A percentile compares a stretch with the other conserved stretches of the same genome.
Conservation (phyloP, 1,284 basidiomycete genomes). For the Entoloma clypeatum region DNA sequence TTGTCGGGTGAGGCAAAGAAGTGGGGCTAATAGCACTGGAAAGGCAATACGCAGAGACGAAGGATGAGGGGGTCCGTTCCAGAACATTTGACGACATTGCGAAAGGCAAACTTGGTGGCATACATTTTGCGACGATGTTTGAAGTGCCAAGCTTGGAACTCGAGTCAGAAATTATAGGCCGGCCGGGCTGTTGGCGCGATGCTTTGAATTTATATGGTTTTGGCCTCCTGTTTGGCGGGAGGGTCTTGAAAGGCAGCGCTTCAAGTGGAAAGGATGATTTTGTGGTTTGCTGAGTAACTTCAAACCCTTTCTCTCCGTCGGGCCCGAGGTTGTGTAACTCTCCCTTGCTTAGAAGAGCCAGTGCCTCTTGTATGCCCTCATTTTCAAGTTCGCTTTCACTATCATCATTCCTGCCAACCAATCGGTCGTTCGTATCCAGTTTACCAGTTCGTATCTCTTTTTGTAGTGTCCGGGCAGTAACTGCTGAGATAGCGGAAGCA, state of each 20-base stretch:
- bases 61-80: slow-evolving; percentile 34
- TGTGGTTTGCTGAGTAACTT: slow-evolving; percentile 9
- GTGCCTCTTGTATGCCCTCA: slow-evolving; percentile 45
- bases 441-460: slow-evolving; percentile 59
- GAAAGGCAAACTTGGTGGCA: slow-evolving; percentile 26
- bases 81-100: slow-evolving; percentile 7
- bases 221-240: slow-evolving; percentile 30
- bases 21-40: slow-evolving; percentile 34
- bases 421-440: slow-evolving; percentile 46
- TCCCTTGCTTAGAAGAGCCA: slow-evolving; percentile 55
- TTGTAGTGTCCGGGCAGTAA: slow-evolving; percentile 49
- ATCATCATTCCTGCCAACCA: slow-evolving; percentile 55
- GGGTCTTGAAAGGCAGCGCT: slow-evolving; percentile 16
- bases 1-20: slow-evolving; percentile 26
- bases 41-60: too few species aligned
- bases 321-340: slow-evolving; percentile 58
- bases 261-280: slow-evolving; percentile 13
- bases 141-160: slow-evolving; percentile 19
- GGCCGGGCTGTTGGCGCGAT: slow-evolving; percentile 25
- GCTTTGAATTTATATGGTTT: slow-evolving; percentile 39
- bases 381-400: slow-evolving; percentile 57
- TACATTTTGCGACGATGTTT: slow-evolving; percentile 21
- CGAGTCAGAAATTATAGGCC: slow-evolving; percentile 8
- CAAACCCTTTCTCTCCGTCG: slow-evolving; percentile 26
- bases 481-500: slow-evolving; percentile 47